Conservation (phyloP, 106 monocot species). For the Alisma plantagoaquatica region DNA sequence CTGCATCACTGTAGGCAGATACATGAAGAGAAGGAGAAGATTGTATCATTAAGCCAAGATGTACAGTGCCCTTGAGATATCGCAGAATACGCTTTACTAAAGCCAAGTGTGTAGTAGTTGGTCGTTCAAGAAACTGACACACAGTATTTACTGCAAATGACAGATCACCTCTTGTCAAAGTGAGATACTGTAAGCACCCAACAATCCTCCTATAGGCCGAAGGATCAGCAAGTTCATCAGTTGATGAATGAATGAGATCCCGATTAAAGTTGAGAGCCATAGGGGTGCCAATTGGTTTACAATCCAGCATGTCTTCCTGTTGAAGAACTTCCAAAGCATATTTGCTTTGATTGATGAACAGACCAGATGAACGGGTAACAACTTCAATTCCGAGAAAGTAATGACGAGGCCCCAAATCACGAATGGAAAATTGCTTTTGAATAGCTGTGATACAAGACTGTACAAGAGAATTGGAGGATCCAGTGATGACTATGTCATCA, state of each 20-base stretch:
- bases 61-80: not conserved
- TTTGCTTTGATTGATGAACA: no score
- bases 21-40: not conserved
- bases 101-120: not conserved
- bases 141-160: not conserved
- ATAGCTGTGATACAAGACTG: no score
- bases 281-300: no score
- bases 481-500: no score
- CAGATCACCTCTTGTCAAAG: not conserved
- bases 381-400: no score
- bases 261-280: no score
- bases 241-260: not conserved
- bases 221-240: not conserved
- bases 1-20: not conserved
- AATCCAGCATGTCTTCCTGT: no score
- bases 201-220: not conserved
- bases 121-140: not conserved
- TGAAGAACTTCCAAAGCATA: no score
- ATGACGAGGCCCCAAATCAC: no score
- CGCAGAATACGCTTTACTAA: not conserved
- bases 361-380: no score
- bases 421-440: no score
- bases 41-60: not conserved
- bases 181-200: not conserved
- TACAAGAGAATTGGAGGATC: no score